These are phyloP conservation scores for Lycium barbarum DNA, from an alignment of 257 asterid genomes.

Conservation along the genomic window DNA sequence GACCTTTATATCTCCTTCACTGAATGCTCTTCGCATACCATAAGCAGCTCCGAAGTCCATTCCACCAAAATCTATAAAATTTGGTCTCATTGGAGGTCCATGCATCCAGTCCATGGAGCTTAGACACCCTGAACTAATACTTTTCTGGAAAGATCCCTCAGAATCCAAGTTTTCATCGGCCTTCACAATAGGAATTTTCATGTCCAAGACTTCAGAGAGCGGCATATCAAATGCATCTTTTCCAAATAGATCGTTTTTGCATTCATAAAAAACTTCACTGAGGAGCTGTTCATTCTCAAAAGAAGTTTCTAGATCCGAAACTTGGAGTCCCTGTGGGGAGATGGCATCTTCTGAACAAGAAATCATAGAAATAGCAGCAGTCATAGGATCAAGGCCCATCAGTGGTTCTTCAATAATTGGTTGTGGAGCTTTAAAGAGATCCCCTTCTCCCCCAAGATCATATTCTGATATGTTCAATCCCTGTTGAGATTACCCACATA, in stretches of 20 bases:
- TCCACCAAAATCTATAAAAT: constrained; percentile 75
- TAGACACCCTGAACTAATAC: constrained; percentile 67
- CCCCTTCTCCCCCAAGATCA: constrained; percentile 86
- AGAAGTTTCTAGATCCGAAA: constrained; percentile 71
- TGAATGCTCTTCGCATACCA: constrained; percentile 88
- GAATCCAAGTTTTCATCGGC: constrained; percentile 41
- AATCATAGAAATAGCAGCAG: constrained; percentile 83
- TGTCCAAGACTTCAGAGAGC: constrained; percentile 57
- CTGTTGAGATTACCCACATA: constrained; percentile 51
- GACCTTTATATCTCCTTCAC: constrained; percentile 98
- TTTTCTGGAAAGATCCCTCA: constrained; percentile 64
- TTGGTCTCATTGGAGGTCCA: constrained; percentile 63
- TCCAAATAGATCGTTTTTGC: constrained; percentile 87
- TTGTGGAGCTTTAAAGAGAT: constrained; percentile 85
- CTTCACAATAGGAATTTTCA: constrained; percentile 49
- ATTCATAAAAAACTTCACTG: constrained; percentile 82
- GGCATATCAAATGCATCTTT: constrained; percentile 78
- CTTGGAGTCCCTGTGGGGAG: constrained; percentile 66
- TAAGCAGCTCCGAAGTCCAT: constrained; percentile 71
- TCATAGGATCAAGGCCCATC: constrained; percentile 76
- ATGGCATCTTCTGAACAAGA: constrained; percentile 78
- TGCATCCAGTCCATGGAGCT: constrained; percentile 60
- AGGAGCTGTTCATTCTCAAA: constrained; percentile 74
- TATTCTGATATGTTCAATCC: constrained; percentile 61
- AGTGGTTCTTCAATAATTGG: constrained; percentile 69